phyloP scores from a whole-genome alignment of 2,329 filamentous ascomycete species.

The Epichloe sp. region DNA sequence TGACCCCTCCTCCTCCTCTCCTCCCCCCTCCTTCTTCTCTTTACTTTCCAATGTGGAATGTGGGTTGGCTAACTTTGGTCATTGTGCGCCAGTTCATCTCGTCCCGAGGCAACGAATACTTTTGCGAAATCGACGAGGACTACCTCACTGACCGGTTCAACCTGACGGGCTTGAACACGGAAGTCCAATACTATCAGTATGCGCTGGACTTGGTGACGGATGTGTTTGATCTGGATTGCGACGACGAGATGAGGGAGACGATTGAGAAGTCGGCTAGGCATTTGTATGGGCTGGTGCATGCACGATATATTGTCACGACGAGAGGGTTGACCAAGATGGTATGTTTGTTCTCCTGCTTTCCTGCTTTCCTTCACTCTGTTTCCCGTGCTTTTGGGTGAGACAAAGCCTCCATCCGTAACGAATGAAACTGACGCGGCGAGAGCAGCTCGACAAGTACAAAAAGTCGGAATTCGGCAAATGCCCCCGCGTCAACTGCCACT shows the following conservation, averaged over 20 bases:
- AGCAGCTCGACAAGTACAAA: conserved; percentile 94
- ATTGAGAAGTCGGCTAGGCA: conserved; percentile 96
- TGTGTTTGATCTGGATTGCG: conserved; percentile 96
- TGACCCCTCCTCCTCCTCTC: not conserved
- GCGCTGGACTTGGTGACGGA: conserved; percentile 94
- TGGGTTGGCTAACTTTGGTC: not conserved
- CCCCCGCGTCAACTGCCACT: conserved; percentile 87
- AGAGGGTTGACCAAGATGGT: conserved; percentile 94
- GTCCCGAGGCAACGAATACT: conserved; percentile 95
- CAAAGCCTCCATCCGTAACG: too few species aligned
- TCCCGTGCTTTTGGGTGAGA: not conserved
- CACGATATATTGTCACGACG: conserved; percentile 92
- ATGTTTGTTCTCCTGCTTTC: conserved; percentile 15
- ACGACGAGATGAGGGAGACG: conserved; percentile 94
- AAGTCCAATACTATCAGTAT: conserved; percentile 98
- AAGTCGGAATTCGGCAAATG: conserved; percentile 97
- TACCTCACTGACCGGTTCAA: conserved; percentile 98
- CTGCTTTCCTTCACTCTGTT: not conserved
- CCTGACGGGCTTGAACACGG: conserved; percentile 88
- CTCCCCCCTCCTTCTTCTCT: too few species aligned
- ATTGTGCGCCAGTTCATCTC: conserved; percentile 68
- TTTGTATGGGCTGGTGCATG: conserved; percentile 90
- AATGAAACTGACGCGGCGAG: not conserved
- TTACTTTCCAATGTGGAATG: too few species aligned
- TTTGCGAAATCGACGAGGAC: conserved; percentile 98